Evolutionary conservation across 2,329 filamentous ascomycete genomes (phyloP).

Genomic region (Sordariomycetes sp.): DNA sequence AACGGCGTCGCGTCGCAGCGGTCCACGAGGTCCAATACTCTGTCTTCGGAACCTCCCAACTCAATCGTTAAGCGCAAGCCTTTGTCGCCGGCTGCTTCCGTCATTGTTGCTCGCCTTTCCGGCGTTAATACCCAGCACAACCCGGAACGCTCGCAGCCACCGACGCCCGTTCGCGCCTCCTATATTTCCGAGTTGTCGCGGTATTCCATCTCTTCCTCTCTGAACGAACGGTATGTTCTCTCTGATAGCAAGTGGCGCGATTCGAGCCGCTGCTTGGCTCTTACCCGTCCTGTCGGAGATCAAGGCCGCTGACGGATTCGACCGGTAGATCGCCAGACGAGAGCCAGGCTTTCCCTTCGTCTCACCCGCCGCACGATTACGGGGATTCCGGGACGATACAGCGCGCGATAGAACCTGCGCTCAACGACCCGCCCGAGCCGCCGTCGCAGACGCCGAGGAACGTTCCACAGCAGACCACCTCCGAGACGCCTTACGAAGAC

Average conservation of each 20-base stretch:
- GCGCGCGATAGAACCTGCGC: neutral
- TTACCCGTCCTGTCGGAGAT: neutral
- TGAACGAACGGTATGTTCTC: neutral
- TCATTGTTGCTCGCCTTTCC: conserved; percentile 34
- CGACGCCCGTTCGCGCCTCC: conserved; percentile 9
- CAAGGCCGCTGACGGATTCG: neutral
- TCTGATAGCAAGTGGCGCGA: neutral
- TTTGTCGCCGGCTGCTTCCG: conserved; percentile 39
- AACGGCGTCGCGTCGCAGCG: neutral
- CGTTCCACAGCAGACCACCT: neutral
- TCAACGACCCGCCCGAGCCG: neutral
- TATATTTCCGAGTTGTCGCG: neutral
- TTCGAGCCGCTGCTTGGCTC: neutral
- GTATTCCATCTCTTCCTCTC: neutral
- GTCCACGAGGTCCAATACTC: conserved; percentile 2
- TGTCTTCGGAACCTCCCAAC: conserved; percentile 2
- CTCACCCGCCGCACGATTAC: neutral
- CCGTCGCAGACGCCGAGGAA: neutral
- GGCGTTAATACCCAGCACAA: conserved; percentile 14
- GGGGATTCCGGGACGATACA: neutral
- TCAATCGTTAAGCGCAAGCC: conserved; percentile 43
- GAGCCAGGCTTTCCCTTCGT: neutral
- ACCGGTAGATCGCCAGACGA: neutral
- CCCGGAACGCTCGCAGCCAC: conserved; percentile 11
- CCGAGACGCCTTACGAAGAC: neutral